Evolutionary conservation across 805 yeast species (phyloP), one percentile per base, ranked within the genome.

Genomic region (Saccharomyces eubayanus): DNA sequence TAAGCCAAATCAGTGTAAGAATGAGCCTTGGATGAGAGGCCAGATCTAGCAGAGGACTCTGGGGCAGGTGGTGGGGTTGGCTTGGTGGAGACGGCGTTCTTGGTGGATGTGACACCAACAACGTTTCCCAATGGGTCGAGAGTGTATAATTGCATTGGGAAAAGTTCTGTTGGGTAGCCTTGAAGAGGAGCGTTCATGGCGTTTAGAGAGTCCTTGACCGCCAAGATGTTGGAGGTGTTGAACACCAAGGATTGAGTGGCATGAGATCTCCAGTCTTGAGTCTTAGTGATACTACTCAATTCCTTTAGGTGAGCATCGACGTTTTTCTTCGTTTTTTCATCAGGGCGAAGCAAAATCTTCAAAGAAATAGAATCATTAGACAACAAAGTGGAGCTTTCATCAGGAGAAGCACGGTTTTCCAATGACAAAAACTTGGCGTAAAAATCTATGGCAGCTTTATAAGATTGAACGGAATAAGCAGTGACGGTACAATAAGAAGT

Each of bases 61-160:
- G 46, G 20, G 14, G 61, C 51, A 6, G 64, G 54, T 41, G 61
- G 60, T 28, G 57, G 51, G 4, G 64, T 61, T 21, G 68, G 77
- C 41, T 67, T 68, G n/a, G 80, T 68, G 21, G 83, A 74, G 57
- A 83, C 73, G 6, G 89, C 80, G 59, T 85, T 83, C 27, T 65
- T 65, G 31, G 79, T 72, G 2, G 84, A 74, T 21, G 95, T 82
- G 72, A 91, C 89, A 3, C 97, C 97, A 48, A 91, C 68, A 29
- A 90, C 69, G 60, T 81, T 80, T 20, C 96, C 96, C 58, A 90
- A 72, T 8, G 98, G 97, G 68, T 92, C 97, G 28, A 86, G 66
- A 6, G 83, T 78, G 68, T 85, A 89, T 6, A 87, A 74, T 68
- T 89, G 96, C 59, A 79, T 77, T 5, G 97, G 96, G 53, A 79